A percentile compares a stretch with the other conserved stretches of the same genome.
Conservation (phyloP, 768 basidiomycete genomes). For the Naganishia antarctica region DNA sequence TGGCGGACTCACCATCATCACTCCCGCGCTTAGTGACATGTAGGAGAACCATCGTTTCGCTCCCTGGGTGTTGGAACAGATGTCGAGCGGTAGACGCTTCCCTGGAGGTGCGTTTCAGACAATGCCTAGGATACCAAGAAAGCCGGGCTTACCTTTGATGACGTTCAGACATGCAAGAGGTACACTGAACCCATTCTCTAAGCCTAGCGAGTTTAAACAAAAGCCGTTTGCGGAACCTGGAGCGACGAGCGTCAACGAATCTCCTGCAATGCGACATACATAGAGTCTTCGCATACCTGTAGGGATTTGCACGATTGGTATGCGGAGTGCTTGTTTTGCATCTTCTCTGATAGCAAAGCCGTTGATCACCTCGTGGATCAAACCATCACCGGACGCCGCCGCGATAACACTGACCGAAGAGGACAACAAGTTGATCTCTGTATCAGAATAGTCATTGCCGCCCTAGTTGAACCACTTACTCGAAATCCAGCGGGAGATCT, state of each 20-base stretch:
- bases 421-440: no score
- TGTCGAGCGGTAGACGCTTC: conserved; percentile 39
- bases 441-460: no score
- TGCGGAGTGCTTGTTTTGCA: conserved; percentile 42
- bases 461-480: no score
- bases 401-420: conserved; percentile 42
- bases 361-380: conserved; percentile 48
- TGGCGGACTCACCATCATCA: conserved; percentile 34
- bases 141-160: conserved; percentile 42
- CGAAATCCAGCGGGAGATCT: conserved; percentile 38
- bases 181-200: conserved; percentile 45
- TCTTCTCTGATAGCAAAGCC: conserved; percentile 45
- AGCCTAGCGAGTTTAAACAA: conserved; percentile 44
- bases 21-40: conserved; percentile 41
- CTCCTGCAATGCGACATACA: no score
- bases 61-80: conserved; percentile 41
- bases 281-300: conserved; percentile 35
- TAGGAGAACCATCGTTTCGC: conserved; percentile 35
- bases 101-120: conserved; percentile 10
- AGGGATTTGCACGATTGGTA: conserved; percentile 47
- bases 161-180: conserved; percentile 45
- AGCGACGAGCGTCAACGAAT: neutral
- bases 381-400: conserved; percentile 47
- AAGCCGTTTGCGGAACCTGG: conserved; percentile 48
- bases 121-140: neutral